Evolutionary conservation across 306 rosid genomes (phyloP), one percentile per base, ranked within the genome.

Genomic region (Trifolium dubium): DNA sequence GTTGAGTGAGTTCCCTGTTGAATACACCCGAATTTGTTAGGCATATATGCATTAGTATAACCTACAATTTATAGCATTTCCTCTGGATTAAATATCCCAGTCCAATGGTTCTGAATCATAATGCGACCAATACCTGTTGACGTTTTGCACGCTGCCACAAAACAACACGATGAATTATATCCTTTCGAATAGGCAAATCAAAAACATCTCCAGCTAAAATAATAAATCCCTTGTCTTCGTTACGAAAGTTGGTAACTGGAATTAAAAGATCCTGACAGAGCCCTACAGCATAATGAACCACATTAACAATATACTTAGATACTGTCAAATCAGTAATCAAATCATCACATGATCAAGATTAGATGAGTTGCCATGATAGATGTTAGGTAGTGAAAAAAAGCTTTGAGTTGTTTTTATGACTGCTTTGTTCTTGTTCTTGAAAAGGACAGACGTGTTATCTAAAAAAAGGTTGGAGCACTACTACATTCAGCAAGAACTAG

Each of bases 1-100:
- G 99, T 95, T 32, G 99, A 95, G 83, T 95, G 98, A 49, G 99
- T 92, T 81, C 99, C 99, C 98, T 92, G 86, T 75, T 47, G 40
- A 73, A 63, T 23, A 6, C 46, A 76, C 10, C 51, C 53, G 43
- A 15, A 40, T 56, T 59, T 44, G 55, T 47, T 41, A 58, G 54
- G 59, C 13, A 34, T 37, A n/a, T 50, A 54, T 19, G 56, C 31
- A 59, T 50, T 65, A 63, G 28, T 15, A 59, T 39, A 60, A 71
- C 49, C 63, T 49, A 5, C 12, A 44, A 58, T 15, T n/a, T n/a
- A n/a, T n/a, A n/a, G n/a, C n/a, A n/a, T n/a, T n/a, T n/a, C n/a
- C n/a, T n/a, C n/a, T n/a, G n/a, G n/a, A n/a, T n/a, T n/a, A n/a
- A n/a, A n/a, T n/a, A n/a, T n/a, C n/a, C n/a, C n/a, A n/a, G n/a